phyloP scores from a whole-genome alignment of 2,329 filamentous ascomycete species.

The Aspergillus awamori region DNA sequence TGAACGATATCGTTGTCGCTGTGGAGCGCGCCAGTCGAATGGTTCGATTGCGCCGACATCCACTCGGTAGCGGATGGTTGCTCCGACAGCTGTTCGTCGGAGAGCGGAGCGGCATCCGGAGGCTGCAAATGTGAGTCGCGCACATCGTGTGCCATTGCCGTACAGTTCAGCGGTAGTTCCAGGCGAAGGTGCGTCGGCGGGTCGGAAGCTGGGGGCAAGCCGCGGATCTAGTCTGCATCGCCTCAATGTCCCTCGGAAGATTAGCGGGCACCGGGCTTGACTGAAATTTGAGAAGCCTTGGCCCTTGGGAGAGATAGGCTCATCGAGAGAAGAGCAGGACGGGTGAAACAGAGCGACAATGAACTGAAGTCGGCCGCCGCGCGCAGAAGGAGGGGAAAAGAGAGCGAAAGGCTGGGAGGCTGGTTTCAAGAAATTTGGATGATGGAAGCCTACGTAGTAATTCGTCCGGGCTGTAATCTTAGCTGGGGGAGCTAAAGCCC shows the following conservation, averaged over 20 bases:
- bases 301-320: background rate
- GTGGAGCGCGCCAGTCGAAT: constrained; percentile 17
- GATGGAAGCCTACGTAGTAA: background rate
- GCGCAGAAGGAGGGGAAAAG: background rate
- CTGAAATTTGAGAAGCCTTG: constrained; percentile 4
- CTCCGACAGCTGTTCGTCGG: constrained; percentile 27
- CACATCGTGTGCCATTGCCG: constrained; percentile 39
- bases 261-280: constrained; percentile 4
- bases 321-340: background rate
- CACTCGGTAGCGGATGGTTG: constrained; percentile 22
- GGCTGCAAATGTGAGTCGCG: constrained; percentile 27
- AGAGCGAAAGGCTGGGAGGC: constrained; percentile 2
- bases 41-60: constrained; percentile 16
- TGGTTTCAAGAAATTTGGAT: constrained; percentile 4
- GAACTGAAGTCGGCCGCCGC: background rate
- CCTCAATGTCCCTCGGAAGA: constrained; percentile 24
- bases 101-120: constrained; percentile 22
- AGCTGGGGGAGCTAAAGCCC: no score
- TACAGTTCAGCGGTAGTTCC: constrained; percentile 24
- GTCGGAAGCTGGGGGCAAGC: constrained; percentile 26
- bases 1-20: constrained; percentile 25
- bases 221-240: constrained; percentile 30
- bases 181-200: constrained; percentile 25
- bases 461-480: background rate
- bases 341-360: background rate